Conservation (phyloP, 2,329 filamentous ascomycete genomes). For the Fusarium sp. region DNA sequence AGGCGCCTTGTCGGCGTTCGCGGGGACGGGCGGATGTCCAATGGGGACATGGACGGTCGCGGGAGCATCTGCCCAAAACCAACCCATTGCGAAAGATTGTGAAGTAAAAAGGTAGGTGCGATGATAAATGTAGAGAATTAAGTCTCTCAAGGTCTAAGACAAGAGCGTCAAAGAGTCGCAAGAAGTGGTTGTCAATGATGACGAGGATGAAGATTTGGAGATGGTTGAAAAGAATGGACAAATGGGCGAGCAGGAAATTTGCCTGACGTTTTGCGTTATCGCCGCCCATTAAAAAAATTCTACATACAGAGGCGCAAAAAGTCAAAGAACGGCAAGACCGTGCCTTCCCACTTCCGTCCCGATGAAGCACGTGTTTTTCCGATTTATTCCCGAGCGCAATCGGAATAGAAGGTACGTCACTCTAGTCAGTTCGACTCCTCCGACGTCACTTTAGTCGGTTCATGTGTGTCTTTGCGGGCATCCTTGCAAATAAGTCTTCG, state of each 20-base stretch:
- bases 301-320: conserved; percentile 13
- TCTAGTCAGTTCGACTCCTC: not conserved
- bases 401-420: conserved; percentile 31
- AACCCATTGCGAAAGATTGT: conserved; percentile 62
- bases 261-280: conserved; percentile 20
- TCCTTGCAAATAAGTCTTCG: conserved; percentile 35
- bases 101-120: not conserved
- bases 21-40: conserved; percentile 48
- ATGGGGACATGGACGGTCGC: conserved; percentile 50
- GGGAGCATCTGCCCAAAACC: conserved; percentile 71
- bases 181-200: conserved; percentile 26
- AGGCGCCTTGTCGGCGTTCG: conserved; percentile 46
- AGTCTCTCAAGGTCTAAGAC: not conserved
- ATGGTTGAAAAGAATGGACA: conserved; percentile 20
- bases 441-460: conserved; percentile 47
- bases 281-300: conserved; percentile 32
- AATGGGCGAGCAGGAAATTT: conserved; percentile 35
- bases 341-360: not conserved
- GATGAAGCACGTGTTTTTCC: conserved; percentile 43
- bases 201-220: conserved; percentile 31
- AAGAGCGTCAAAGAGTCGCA: not conserved
- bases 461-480: conserved; percentile 27
- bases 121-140: conserved; percentile 3
- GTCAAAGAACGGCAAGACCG: conserved; percentile 2
- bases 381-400: conserved; percentile 35